Evolutionary conservation across 495 filamentous ascomycete genomes (phyloP).

Genomic region (Hyaloscypha finlandica): DNA sequence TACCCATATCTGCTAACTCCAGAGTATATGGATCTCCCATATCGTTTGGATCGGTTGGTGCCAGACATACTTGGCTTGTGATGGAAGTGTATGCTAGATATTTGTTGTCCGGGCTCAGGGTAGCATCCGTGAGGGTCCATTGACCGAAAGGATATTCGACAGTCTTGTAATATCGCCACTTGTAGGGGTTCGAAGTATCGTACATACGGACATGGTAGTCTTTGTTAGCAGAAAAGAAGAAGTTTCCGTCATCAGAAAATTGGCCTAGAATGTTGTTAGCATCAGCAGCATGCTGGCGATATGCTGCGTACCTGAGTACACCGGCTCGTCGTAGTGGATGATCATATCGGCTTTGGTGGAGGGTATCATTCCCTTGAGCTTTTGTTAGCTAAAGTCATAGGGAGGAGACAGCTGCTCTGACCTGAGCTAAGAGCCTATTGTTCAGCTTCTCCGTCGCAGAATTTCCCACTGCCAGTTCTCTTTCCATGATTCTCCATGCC

Average conservation of each 20-base stretch:
- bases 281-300: constrained; percentile 68
- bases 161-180: constrained; percentile 96
- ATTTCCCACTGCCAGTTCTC: constrained; percentile 71
- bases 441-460: constrained; percentile 53
- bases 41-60: constrained; percentile 82
- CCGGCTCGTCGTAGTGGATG: constrained; percentile 58
- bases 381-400: not conserved
- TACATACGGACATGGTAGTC: constrained; percentile 96
- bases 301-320: constrained; percentile 1
- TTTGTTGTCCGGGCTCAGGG: constrained; percentile 86
- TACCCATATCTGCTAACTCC: constrained; percentile 63
- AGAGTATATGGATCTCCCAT: constrained; percentile 73
- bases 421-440: constrained; percentile 67
- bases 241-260: constrained; percentile 95
- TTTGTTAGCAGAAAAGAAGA: constrained; percentile 93
- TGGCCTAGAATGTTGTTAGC: constrained; percentile 55
- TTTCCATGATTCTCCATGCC: constrained; percentile 68
- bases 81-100: constrained; percentile 83
- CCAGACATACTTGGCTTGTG: constrained; percentile 74
- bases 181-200: constrained; percentile 93
- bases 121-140: constrained; percentile 97
- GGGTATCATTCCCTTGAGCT: constrained; percentile 60
- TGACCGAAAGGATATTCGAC: constrained; percentile 81
- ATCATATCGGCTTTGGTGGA: constrained; percentile 79
- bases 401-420: constrained; percentile 46